Conservation (phyloP, 352 stramenopile species). For the Phytophthora idaei region DNA sequence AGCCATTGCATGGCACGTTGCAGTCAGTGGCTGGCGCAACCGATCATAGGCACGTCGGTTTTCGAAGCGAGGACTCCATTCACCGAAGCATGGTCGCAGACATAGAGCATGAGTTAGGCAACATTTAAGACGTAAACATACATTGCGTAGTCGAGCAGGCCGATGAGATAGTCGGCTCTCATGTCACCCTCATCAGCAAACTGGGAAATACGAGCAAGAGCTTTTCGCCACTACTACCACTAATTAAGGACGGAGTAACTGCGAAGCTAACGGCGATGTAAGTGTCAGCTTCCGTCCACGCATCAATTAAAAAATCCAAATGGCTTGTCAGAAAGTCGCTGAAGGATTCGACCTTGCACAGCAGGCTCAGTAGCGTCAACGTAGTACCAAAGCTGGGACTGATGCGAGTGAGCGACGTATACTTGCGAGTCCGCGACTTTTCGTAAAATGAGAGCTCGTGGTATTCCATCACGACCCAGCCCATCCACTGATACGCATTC, state of each 20-base stretch:
- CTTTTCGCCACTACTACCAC: background rate
- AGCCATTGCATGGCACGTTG: too few species aligned
- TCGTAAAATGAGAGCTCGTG: conserved; percentile 1
- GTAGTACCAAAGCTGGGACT: background rate
- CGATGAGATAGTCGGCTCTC: background rate
- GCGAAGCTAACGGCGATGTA: background rate
- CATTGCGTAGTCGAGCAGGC: background rate
- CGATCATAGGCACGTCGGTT: background rate
- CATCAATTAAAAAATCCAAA: background rate
- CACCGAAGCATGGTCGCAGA: too few species aligned
- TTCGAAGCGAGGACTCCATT: background rate
- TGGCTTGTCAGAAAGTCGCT: background rate
- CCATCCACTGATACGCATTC: background rate
- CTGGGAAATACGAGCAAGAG: background rate
- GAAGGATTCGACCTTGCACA: background rate
- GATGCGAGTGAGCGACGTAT: background rate
- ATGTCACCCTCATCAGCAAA: background rate
- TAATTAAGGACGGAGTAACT: background rate
- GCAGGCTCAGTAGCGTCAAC: background rate
- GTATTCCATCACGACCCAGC: background rate
- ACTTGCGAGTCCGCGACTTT: background rate
- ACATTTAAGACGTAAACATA: background rate
- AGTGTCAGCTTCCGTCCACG: background rate
- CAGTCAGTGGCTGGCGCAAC: too few species aligned
- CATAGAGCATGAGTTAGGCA: too few species aligned